These are phyloP conservation scores for Mortierella sp. DNA, from an alignment of 371 early-diverging fungal species.

Conservation along the genomic window DNA sequence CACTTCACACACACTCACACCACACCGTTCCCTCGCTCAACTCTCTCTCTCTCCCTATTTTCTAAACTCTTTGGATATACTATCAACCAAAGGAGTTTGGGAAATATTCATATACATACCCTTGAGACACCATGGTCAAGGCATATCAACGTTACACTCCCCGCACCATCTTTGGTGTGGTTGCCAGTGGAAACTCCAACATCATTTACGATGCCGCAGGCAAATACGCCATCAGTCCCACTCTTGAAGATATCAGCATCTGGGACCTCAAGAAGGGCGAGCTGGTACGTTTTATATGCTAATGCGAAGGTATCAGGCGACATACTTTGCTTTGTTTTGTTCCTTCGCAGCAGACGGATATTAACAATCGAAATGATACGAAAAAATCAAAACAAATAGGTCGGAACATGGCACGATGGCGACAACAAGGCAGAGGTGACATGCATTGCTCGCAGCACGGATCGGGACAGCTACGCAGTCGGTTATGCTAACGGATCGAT, in stretches of 20 bases:
- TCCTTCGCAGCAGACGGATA: not conserved
- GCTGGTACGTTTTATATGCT: slow-evolving; percentile 60
- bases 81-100: slow-evolving; percentile 23
- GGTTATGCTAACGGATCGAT: slow-evolving; percentile 93
- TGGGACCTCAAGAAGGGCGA: slow-evolving; percentile 93
- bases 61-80: slow-evolving; percentile 21
- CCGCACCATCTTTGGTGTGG: slow-evolving; percentile 86
- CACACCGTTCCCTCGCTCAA: not conserved
- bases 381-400: slow-evolving; percentile 48
- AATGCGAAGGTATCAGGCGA: not conserved
- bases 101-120: slow-evolving; percentile 16
- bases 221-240: slow-evolving; percentile 81
- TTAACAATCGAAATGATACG: too few relatives aligned
- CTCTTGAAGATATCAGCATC: slow-evolving; percentile 85
- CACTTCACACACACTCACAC: not conserved
- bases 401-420: slow-evolving; percentile 79
- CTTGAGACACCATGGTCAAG: slow-evolving; percentile 71
- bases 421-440: slow-evolving; percentile 88
- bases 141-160: slow-evolving; percentile 91
- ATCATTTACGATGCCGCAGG: slow-evolving; percentile 79
- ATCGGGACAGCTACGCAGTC: slow-evolving; percentile 81
- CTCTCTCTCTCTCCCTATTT: not conserved
- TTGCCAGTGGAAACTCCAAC: slow-evolving; percentile 79
- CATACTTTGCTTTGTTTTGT: not conserved
- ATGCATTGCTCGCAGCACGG: slow-evolving; percentile 75